Base-by-base conservation (phyloP, 805 yeast species). In the Candida palmyrensis region DNA sequence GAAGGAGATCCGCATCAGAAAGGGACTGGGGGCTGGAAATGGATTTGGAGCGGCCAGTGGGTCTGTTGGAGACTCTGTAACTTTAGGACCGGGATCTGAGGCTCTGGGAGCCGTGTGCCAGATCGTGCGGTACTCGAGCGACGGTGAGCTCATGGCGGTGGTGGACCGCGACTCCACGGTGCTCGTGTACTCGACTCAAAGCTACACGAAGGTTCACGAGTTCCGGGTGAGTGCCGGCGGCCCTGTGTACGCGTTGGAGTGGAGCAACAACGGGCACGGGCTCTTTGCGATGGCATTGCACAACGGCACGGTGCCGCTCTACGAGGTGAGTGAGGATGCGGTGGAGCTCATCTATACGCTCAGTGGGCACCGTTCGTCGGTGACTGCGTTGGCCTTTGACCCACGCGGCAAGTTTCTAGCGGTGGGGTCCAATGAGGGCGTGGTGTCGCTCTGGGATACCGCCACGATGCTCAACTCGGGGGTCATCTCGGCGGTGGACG, bases 401-500 rank as follows among this genome's bases (percentile, higher is more conserved):
- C 79, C 80, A 3, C 47, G 62, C 31, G 86, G 81, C 0, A 43
- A 55, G 15, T 70, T 51, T 42, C 36, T 80, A 8, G 67, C 71
- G 2, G 68, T 68, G 2, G 86, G 83, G 0, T 62, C 79, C 13
- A 68, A 66, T 35, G 83, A 77, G 39, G 82, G 82, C 17, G 62
- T 71, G 13, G 65, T 74, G 5, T 63, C 76, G 13, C 25, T 74
- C 8, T 77, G 80, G 79, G 57, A 61, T 25, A 48, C 69, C 6
- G 38, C 48, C 2, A 59, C 62, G 18, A 52, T 74, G 53, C 52
- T 63, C 12, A 33, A 57, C 29, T 36, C 47, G n/a, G 48, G 51
- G 22, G 66, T 69, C 0, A 44, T 71, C 9, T 50, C 69, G 23
- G 43, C 57, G 20, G 49, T 65, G 4, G 75, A 72, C 45, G 69